phyloP scores from a whole-genome alignment of 805 yeast species.

The Lipomyces oligophaga region DNA sequence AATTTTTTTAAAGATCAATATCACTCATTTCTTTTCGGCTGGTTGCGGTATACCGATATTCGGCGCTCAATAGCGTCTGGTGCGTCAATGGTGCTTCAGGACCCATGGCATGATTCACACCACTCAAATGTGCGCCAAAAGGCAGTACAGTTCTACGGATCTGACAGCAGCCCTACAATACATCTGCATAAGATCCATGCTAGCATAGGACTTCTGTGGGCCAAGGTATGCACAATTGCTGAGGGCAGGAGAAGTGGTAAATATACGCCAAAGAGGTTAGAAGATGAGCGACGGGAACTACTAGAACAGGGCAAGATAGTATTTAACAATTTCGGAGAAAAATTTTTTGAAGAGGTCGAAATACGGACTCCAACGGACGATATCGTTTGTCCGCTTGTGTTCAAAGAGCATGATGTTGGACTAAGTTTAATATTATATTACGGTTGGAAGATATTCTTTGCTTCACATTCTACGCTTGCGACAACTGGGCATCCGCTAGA shows the following conservation, averaged over 20 bases:
- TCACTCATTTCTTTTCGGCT: constrained; percentile 14
- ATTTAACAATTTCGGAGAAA: too few relatives aligned
- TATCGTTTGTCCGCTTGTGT: constrained; percentile 20
- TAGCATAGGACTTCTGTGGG: constrained; percentile 8
- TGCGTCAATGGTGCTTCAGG: constrained; percentile 5
- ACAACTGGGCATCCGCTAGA: constrained; percentile 10
- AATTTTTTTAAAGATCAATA: constrained; percentile 12
- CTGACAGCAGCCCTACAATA: too few relatives aligned
- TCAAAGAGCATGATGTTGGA: constrained; percentile 12
- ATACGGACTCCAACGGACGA: constrained; percentile 11
- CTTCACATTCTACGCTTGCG: constrained; percentile 18
- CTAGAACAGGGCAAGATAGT: constrained; percentile 15
- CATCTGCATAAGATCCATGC: too few relatives aligned
- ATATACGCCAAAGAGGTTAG: constrained; percentile 7
- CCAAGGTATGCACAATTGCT: constrained; percentile 16
- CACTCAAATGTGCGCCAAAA: neutral
- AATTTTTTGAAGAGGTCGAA: constrained; percentile 11
- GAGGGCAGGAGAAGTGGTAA: constrained; percentile 9
- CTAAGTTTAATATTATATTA: constrained; percentile 10
- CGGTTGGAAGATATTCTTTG: constrained; percentile 20
- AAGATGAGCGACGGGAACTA: constrained; percentile 12
- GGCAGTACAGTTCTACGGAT: constrained; percentile 5
- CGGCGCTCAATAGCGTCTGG: constrained; percentile 21
- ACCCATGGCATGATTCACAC: constrained; percentile 5
- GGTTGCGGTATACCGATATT: constrained; percentile 20